Conservation (phyloP, 2,329 filamentous ascomycete genomes). For the Diaporthe sp. region DNA sequence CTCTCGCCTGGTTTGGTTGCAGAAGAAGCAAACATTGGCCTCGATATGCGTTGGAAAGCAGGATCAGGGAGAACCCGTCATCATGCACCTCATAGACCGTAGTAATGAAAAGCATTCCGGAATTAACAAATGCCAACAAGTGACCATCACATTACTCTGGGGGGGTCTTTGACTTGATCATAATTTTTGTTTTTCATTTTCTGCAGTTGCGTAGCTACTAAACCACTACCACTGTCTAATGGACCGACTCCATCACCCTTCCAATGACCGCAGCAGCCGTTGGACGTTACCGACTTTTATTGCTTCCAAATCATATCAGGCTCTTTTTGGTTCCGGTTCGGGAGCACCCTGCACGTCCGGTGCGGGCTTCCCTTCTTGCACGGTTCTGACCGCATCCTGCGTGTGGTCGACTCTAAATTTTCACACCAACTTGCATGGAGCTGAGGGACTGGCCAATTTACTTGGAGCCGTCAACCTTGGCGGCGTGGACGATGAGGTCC, state of each 20-base stretch:
- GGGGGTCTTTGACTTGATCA: not conserved
- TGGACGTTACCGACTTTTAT: conserved; percentile 41
- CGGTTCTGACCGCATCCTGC: conserved; percentile 6
- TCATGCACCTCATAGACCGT: not conserved
- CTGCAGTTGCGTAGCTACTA: conserved; percentile 36
- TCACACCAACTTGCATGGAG: conserved; percentile 38
- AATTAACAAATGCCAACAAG: not conserved
- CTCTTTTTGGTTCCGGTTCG: conserved; percentile 22
- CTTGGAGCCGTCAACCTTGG: conserved; percentile 79
- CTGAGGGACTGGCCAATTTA: conserved; percentile 49
- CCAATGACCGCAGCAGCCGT: conserved; percentile 38
- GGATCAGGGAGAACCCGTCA: not conserved
- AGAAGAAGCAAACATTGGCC: not conserved
- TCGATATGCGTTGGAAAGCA: not conserved
- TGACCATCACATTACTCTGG: not conserved
- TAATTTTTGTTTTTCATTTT: conserved; percentile 35
- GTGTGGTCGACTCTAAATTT: conserved; percentile 12
- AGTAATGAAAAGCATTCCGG: not conserved
- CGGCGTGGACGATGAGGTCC: conserved; percentile 83
- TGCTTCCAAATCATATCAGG: conserved; percentile 32
- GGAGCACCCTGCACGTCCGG: conserved; percentile 1
- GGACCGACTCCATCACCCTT: conserved; percentile 24
- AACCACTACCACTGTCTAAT: conserved; percentile 33
- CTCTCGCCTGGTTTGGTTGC: not conserved
- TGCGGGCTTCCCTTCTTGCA: not conserved